Percentiles rank a stretch among this genome's conserved stretches.
Evolutionary conservation across 345 rosid genomes (phyloP).

Genomic region (Trapa incisa): DNA sequence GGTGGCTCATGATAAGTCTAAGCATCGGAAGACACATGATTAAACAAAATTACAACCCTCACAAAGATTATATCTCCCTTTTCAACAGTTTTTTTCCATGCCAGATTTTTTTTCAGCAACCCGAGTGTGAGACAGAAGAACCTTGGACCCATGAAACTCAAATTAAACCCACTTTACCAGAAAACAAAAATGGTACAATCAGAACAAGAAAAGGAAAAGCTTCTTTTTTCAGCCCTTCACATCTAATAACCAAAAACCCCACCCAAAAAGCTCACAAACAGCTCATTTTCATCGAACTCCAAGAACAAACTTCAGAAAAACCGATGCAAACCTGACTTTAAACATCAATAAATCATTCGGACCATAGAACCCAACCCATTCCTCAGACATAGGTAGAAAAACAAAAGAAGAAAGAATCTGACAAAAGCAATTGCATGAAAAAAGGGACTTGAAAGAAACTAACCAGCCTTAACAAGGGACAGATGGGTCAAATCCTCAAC

Average conservation of each 20-base stretch:
- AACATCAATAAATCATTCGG: not conserved
- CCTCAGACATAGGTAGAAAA: not conserved
- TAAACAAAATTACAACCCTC: not conserved
- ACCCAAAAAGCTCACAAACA: not conserved
- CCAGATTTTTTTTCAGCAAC: not conserved
- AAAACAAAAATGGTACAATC: not conserved
- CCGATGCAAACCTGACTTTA: not conserved
- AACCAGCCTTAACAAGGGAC: not conserved
- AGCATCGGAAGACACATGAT: not conserved
- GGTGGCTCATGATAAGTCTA: no score
- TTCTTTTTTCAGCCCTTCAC: not conserved
- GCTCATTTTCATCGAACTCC: not conserved
- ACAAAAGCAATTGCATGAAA: not conserved
- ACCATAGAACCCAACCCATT: not conserved
- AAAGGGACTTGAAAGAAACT: not conserved
- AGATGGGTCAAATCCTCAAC: slow-evolving; percentile 1
- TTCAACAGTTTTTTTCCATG: not conserved
- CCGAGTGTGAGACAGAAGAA: not conserved
- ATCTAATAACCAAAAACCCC: not conserved
- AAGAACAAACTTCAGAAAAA: not conserved
- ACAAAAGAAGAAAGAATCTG: not conserved
- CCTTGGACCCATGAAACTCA: not conserved
- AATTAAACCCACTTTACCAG: no score
- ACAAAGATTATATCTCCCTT: not conserved
- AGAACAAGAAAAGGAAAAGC: not conserved